phyloP scores from a whole-genome alignment of 768 basidiomycete genomes.

The Auricularia cornea region DNA sequence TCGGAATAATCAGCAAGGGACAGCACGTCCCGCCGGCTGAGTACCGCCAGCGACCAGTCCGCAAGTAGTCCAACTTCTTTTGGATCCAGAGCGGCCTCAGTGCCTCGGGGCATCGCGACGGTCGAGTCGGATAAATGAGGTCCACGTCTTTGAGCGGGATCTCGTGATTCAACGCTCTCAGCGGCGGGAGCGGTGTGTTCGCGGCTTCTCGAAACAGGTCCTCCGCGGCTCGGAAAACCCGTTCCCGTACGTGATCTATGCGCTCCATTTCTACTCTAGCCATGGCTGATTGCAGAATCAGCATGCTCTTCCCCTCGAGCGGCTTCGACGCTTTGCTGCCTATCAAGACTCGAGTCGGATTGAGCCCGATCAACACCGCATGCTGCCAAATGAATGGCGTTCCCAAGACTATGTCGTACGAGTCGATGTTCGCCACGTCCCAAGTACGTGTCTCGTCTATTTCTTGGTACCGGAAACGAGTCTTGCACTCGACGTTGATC shows the following conservation, averaged over 20 bases:
- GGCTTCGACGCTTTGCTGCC: not conserved
- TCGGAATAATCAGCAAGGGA: slow-evolving; percentile 8
- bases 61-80: slow-evolving; percentile 7
- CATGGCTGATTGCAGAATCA: not conserved
- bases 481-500: slow-evolving; percentile 1
- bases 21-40: slow-evolving; percentile 1
- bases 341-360: not conserved
- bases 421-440: slow-evolving; percentile 29
- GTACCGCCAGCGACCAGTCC: slow-evolving; percentile 6
- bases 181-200: slow-evolving; percentile 25
- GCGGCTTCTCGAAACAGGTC: slow-evolving; percentile 6
- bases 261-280: not conserved
- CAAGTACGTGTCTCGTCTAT: slow-evolving; percentile 8
- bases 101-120: slow-evolving; percentile 25
- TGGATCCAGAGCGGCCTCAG: slow-evolving; percentile 26
- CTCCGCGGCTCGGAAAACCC: not conserved
- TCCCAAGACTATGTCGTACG: slow-evolving; percentile 28
- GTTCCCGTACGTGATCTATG: not conserved
- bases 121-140: slow-evolving; percentile 21
- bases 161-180: slow-evolving; percentile 32
- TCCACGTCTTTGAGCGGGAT: slow-evolving; percentile 32
- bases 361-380: slow-evolving; percentile 20
- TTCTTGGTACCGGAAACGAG: slow-evolving; percentile 3
- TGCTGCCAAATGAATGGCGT: too few relatives aligned
- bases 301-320: not conserved